Percentiles rank a stretch among this genome's conserved stretches.
These are phyloP conservation scores for Gleditsia sinensis DNA, from an alignment of 306 rosid species.

Conservation along the genomic window DNA sequence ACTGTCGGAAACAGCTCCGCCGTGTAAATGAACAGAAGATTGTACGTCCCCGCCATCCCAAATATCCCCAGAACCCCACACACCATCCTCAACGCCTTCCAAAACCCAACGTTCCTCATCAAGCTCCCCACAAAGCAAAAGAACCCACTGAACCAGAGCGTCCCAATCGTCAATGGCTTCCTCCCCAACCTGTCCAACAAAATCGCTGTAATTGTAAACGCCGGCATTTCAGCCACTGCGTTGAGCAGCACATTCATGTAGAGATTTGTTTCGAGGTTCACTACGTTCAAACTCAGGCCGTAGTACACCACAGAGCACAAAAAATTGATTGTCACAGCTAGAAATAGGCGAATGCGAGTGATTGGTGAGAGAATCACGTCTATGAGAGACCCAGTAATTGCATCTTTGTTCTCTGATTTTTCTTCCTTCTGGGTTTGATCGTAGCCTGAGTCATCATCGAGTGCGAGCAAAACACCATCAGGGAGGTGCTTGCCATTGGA, in stretches of 20 bases:
- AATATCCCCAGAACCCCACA: slow-evolving; percentile 83
- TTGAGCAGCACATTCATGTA: slow-evolving; percentile 71
- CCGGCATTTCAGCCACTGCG: slow-evolving; percentile 90
- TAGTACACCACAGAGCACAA: slow-evolving; percentile 74
- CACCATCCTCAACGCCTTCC: slow-evolving; percentile 55
- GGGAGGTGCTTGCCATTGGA: slow-evolving; percentile 66
- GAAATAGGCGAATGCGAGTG: slow-evolving; percentile 62
- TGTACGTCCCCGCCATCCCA: slow-evolving; percentile 92
- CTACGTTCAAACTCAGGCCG: slow-evolving; percentile 76
- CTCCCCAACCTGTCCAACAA: slow-evolving; percentile 61
- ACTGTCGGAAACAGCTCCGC: slow-evolving; percentile 89
- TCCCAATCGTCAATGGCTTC: slow-evolving; percentile 62
- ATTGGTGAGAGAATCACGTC: slow-evolving; percentile 63
- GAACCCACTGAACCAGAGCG: slow-evolving; percentile 76
- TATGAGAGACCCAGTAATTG: slow-evolving; percentile 56
- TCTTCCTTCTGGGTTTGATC: slow-evolving; percentile 3
- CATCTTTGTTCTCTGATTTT: slow-evolving; percentile 31
- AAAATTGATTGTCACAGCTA: slow-evolving; percentile 68
- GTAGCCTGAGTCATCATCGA: slow-evolving; percentile 57
- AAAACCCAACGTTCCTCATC: slow-evolving; percentile 39
- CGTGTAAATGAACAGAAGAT: slow-evolving; percentile 73
- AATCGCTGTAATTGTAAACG: slow-evolving; percentile 68
- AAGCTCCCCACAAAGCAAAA: slow-evolving; percentile 63
- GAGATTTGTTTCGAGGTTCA: slow-evolving; percentile 69
- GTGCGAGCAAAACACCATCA: slow-evolving; percentile 42